Evolutionary conservation across 2,329 filamentous ascomycete genomes (phyloP), one percentile per base, ranked within the genome.

Genomic region (Rutstroemia sydowiana): DNA sequence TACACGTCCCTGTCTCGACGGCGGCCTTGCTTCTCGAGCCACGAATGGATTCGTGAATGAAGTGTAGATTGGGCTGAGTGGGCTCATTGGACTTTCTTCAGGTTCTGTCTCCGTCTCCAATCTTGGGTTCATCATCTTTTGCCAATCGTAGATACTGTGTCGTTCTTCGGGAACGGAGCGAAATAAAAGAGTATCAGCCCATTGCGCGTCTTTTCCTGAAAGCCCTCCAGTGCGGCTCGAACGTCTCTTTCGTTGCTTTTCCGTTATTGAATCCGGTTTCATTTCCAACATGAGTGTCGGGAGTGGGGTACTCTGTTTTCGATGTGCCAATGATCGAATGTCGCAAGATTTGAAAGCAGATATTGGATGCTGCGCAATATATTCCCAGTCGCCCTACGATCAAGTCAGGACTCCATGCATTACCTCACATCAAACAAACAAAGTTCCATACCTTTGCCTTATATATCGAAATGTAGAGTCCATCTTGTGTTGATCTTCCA

Each of bases 151-250:
- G 16, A 85, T 72, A 48, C 70, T 72, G 42, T 72, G 69, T 36
- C 71, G 70, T 51, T 81, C 77, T 16, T 83, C 77, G 4, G 69
- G 66, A 14, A 74, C 69, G 0, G 73, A 69, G 30, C 82, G 78
- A 56, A 85, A 84, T 68, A 76, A 76, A 2, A 85, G 65, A 0
- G 73, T 75, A 49, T 63, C 62, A 11, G 59, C 43, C 58, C 61
- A 63, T 46, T 51, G 48, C 2, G 62, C 55, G 42, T 64, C 63
- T 43, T 63, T 65, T 23, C 11, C 45, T 4, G 60, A 58, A 20
- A 85, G 69, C 3, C 77, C 78, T 3, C 77, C 75, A 3, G 82
- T 78, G 55, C 81, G 74, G 58, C 81, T 85, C 43, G 82, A 85
- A 54, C 82, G 74, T 45, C 82, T 76, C 60, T 84, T 85, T 51